Evolutionary conservation across 495 filamentous ascomycete species (phyloP).

Genomic region (Mytilinidion resinicola): DNA sequence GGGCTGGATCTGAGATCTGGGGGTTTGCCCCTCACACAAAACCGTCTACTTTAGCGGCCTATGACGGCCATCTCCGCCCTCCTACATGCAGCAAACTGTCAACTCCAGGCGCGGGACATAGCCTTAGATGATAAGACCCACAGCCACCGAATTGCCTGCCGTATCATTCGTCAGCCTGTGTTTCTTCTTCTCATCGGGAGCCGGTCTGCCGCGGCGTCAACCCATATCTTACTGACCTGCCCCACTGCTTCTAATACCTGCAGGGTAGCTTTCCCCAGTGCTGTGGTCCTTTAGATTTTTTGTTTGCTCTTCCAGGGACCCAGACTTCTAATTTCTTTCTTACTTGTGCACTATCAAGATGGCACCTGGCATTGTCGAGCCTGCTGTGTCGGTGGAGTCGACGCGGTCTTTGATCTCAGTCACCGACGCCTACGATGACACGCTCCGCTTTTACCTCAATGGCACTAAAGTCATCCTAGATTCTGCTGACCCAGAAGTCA

Average conservation of each 20-base stretch:
- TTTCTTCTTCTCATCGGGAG: neutral
- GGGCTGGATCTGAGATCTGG: neutral
- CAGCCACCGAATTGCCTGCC: neutral
- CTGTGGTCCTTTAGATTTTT: neutral
- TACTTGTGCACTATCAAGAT: constrained; percentile 34
- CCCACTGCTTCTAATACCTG: neutral
- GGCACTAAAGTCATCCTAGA: constrained; percentile 85
- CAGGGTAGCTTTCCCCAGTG: neutral
- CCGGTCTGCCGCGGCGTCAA: neutral
- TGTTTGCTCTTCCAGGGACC: neutral
- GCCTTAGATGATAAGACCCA: constrained; percentile 14
- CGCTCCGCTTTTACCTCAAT: constrained; percentile 83
- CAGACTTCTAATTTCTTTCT: neutral
- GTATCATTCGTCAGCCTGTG: constrained; percentile 7
- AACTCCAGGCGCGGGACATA: neutral
- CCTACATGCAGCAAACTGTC: neutral
- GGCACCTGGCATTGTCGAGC: constrained; percentile 55
- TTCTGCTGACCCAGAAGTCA: constrained; percentile 77
- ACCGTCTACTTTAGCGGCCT: too few species aligned
- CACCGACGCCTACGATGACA: constrained; percentile 54
- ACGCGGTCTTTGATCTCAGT: constrained; percentile 46
- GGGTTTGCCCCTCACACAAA: constrained; percentile 16
- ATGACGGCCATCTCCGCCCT: constrained; percentile 17
- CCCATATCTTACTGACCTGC: constrained; percentile 1
- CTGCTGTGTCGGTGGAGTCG: constrained; percentile 44